Percentiles rank a stretch among this genome's conserved stretches.
These are phyloP conservation scores for Porodaedalea pini DNA, from an alignment of 1,284 basidiomycete species.

Conservation along the genomic window DNA sequence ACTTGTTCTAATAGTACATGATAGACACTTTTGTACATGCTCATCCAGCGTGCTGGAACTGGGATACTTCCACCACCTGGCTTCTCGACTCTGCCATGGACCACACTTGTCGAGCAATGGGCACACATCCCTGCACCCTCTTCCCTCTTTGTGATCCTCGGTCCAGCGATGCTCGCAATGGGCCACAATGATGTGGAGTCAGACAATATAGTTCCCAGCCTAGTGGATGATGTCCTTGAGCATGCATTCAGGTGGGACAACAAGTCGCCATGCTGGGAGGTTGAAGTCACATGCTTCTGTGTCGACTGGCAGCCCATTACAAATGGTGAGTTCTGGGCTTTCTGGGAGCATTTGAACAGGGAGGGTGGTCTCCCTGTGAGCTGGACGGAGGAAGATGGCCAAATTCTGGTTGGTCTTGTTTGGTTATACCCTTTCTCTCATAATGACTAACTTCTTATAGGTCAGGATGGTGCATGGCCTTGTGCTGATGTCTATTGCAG, in stretches of 20 bases:
- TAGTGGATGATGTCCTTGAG: slow-evolving; percentile 33
- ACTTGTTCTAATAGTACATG: slow-evolving; percentile 15
- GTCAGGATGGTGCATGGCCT: slow-evolving; percentile 81
- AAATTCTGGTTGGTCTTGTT: slow-evolving; percentile 44
- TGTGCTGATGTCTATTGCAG: slow-evolving; percentile 65
- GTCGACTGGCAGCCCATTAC: slow-evolving; percentile 78
- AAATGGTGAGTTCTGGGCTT: slow-evolving; percentile 63
- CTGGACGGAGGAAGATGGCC: slow-evolving; percentile 51
- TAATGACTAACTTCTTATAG: slow-evolving; percentile 27
- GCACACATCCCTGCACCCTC: slow-evolving; percentile 36
- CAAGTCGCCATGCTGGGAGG: slow-evolving; percentile 66
- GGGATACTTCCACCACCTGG: slow-evolving; percentile 76
- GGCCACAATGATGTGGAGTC: slow-evolving; percentile 85
- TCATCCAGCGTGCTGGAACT: slow-evolving; percentile 71
- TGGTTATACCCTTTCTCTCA: neutral
- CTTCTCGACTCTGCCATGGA: slow-evolving; percentile 71
- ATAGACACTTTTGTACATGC: slow-evolving; percentile 90
- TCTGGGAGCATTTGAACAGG: slow-evolving; percentile 37
- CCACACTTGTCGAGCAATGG: slow-evolving; percentile 59
- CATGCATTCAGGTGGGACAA: slow-evolving; percentile 94
- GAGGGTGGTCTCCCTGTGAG: slow-evolving; percentile 49
- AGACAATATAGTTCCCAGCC: slow-evolving; percentile 49
- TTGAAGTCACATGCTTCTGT: slow-evolving; percentile 54
- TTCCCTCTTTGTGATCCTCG: slow-evolving; percentile 47
- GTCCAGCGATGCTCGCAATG: slow-evolving; percentile 53